Conservation (phyloP, 306 rosid genomes). For the Cicer pinnatifidum region DNA sequence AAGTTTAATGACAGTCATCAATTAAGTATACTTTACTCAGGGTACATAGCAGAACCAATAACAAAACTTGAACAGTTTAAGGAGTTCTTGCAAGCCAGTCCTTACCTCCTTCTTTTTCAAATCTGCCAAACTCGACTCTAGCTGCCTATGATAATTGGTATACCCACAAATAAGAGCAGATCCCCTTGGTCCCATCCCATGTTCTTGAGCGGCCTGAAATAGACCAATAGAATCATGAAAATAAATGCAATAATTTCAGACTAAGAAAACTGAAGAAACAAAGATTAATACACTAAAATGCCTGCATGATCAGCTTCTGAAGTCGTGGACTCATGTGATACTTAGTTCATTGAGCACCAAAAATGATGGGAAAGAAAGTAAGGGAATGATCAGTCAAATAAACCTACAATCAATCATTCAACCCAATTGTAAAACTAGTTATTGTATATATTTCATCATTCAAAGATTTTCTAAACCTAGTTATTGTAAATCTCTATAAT, state of each 20-base stretch:
- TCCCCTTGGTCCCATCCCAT: conserved; percentile 98
- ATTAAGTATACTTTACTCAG: conserved; percentile 13
- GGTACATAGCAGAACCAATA: not conserved
- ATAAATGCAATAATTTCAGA: conserved; percentile 3
- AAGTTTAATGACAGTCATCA: conserved; percentile 24
- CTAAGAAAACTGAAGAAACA: too few species aligned
- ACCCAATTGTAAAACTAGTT: too few species aligned
- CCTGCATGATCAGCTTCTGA: too few species aligned
- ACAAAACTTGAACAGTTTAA: conserved; percentile 27
- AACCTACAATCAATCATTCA: too few species aligned
- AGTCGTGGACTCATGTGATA: too few species aligned
- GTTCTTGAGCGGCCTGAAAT: conserved; percentile 76
- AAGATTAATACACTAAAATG: not conserved
- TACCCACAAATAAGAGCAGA: conserved; percentile 94
- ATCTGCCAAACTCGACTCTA: conserved; percentile 83
- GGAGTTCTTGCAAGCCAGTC: conserved; percentile 26
- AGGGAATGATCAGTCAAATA: too few species aligned
- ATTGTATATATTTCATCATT: too few species aligned
- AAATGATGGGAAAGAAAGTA: too few species aligned
- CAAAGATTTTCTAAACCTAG: too few species aligned
- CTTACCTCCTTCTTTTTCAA: conserved; percentile 93
- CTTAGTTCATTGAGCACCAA: too few species aligned
- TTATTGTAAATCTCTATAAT: too few species aligned
- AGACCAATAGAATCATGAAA: conserved; percentile 43
- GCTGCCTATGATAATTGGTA: conserved; percentile 84